Conservation (phyloP, 805 yeast species). For the Metschnikowia gelsemii region DNA sequence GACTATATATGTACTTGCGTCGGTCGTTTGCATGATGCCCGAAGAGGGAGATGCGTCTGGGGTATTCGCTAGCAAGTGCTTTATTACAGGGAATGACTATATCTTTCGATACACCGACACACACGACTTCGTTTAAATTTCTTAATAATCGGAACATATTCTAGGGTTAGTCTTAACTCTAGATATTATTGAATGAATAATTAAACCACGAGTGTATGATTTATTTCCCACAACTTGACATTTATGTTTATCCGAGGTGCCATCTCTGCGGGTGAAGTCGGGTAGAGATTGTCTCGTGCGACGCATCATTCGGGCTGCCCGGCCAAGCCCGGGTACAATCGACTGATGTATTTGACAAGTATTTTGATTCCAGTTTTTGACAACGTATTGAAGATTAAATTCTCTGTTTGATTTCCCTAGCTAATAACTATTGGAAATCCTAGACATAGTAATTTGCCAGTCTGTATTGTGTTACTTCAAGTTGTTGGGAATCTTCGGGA, state of each 20-base stretch:
- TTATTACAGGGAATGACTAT: slow-evolving; percentile 3
- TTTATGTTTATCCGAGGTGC: slow-evolving; percentile 9
- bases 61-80: slow-evolving; percentile 19
- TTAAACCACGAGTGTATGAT: neutral
- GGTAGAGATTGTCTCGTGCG: slow-evolving; percentile 8
- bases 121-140: neutral
- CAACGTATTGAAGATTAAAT: too few species aligned
- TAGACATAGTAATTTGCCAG: slow-evolving; percentile 2
- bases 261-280: slow-evolving; percentile 11
- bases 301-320: slow-evolving; percentile 10
- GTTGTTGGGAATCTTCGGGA: slow-evolving; percentile 1
- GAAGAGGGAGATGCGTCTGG: slow-evolving; percentile 22
- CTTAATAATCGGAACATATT: neutral
- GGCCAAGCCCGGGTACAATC: slow-evolving; percentile 10
- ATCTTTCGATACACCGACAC: neutral
- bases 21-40: slow-evolving; percentile 19
- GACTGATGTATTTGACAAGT: too few species aligned
- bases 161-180: neutral
- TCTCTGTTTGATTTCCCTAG: neutral
- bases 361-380: too few species aligned
- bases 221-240: neutral
- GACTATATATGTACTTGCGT: slow-evolving; percentile 18
- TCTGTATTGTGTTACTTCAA: neutral
- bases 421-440: neutral
- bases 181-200: neutral